A percentile compares a stretch with the other conserved stretches of the same genome.
Evolutionary conservation across 2,329 filamentous ascomycete species (phyloP).

Genomic region (Coniochaeta hoffmannii): DNA sequence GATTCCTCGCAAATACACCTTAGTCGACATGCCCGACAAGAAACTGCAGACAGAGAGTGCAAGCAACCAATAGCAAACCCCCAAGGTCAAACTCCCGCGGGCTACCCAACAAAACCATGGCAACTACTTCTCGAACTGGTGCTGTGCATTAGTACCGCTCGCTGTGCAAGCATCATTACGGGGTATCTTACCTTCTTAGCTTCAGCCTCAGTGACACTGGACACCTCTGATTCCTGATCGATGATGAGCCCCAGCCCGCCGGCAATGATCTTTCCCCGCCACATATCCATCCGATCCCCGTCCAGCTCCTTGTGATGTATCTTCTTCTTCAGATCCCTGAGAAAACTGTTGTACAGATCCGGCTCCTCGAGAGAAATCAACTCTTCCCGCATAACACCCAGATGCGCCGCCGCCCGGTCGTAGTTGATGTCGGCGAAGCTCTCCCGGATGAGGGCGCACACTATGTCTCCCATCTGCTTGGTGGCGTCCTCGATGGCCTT

Average conservation of each 20-base stretch:
- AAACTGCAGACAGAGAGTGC: no score
- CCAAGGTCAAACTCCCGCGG: no score
- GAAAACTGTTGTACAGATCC: constrained; percentile 65
- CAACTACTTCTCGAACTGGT: constrained; percentile 1
- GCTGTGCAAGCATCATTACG: neutral
- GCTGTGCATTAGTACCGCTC: neutral
- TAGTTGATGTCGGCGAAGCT: constrained; percentile 74
- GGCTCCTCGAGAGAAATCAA: constrained; percentile 70
- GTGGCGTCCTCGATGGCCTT: constrained; percentile 58
- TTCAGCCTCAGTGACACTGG: constrained; percentile 61
- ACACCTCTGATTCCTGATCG: constrained; percentile 51
- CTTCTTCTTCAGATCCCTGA: constrained; percentile 63
- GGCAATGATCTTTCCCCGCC: constrained; percentile 60
- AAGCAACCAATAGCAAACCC: no score
- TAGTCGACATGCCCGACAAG: no score
- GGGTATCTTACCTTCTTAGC: constrained; percentile 47
- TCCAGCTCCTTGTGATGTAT: constrained; percentile 63
- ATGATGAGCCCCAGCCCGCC: constrained; percentile 68
- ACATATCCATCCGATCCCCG: constrained; percentile 75
- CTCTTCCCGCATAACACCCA: constrained; percentile 72
- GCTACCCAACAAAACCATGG: neutral
- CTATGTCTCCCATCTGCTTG: constrained; percentile 66
- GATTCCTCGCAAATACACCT: no score
- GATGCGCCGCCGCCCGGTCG: constrained; percentile 63
- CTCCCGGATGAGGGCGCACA: constrained; percentile 59